Evolutionary conservation across 2,329 filamentous ascomycete genomes (phyloP).

Genomic region (Lachnellula arida): DNA sequence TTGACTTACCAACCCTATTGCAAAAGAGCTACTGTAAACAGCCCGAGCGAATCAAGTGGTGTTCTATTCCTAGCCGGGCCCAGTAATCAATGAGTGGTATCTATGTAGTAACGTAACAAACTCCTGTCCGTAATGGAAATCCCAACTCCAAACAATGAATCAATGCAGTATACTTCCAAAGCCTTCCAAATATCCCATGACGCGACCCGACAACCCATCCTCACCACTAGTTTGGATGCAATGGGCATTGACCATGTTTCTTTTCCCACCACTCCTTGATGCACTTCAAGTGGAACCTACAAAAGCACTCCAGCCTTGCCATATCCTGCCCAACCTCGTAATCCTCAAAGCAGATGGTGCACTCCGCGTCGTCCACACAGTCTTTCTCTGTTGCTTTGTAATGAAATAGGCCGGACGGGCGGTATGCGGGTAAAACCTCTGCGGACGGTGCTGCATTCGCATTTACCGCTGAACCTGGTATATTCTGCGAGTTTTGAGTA

Average conservation of each 20-base stretch:
- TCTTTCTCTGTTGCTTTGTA: conserved; percentile 64
- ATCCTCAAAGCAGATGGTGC: conserved; percentile 64
- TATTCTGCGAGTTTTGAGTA: too few relatives aligned
- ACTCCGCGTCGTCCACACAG: conserved; percentile 62
- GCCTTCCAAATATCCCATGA: neutral
- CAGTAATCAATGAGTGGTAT: neutral
- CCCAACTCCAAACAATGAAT: neutral
- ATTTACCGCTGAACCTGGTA: neutral
- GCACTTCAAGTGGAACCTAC: conserved; percentile 57
- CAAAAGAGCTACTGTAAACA: neutral
- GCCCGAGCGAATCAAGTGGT: neutral
- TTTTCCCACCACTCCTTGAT: conserved; percentile 59
- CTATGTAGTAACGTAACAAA: neutral
- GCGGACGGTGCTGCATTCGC: neutral
- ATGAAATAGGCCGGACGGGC: conserved; percentile 57
- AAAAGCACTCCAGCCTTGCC: conserved; percentile 63
- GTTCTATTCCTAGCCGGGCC: neutral
- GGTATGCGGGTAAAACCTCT: conserved; percentile 26
- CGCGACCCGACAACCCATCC: neutral
- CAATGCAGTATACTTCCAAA: neutral
- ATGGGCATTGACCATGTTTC: conserved; percentile 59
- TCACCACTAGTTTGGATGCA: conserved; percentile 49
- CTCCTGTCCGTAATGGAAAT: neutral
- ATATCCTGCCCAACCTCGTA: conserved; percentile 58
- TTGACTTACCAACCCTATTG: too few relatives aligned